A percentile compares a stretch with the other conserved stretches of the same genome.
These are phyloP conservation scores for Wickerhamomyces strasburgensis DNA, from an alignment of 805 yeast genomes.

Conservation along the genomic window DNA sequence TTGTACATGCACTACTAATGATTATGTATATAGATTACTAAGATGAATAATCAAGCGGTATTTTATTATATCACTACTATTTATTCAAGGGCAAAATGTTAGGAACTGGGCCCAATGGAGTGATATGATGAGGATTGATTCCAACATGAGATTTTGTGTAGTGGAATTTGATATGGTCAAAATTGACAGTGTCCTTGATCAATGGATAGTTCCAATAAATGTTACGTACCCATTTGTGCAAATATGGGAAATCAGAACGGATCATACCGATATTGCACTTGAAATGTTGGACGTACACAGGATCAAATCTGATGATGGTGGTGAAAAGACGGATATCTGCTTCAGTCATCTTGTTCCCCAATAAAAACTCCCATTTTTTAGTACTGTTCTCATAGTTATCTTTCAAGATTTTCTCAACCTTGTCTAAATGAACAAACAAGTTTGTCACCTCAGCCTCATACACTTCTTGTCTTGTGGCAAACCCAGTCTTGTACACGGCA, in stretches of 20 bases:
- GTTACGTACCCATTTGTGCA: slow-evolving; percentile 76
- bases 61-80: too few relatives aligned
- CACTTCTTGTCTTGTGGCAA: slow-evolving; percentile 77
- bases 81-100: slow-evolving; percentile 47
- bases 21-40: too few relatives aligned
- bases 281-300: slow-evolving; percentile 92
- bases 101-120: slow-evolving; percentile 88
- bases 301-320: slow-evolving; percentile 86
- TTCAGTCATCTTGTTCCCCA: slow-evolving; percentile 72
- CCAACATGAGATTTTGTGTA: slow-evolving; percentile 80
- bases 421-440: slow-evolving; percentile 64
- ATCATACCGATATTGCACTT: slow-evolving; percentile 85
- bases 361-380: slow-evolving; percentile 34
- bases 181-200: slow-evolving; percentile 73
- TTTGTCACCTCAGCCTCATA: slow-evolving; percentile 64
- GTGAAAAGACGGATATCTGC: slow-evolving; percentile 86
- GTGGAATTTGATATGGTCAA: slow-evolving; percentile 87
- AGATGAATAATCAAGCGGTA: too few relatives aligned
- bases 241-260: slow-evolving; percentile 68
- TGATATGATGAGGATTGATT: slow-evolving; percentile 77
- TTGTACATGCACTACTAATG: too few relatives aligned
- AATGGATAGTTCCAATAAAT: slow-evolving; percentile 77
- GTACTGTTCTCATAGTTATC: slow-evolving; percentile 30
- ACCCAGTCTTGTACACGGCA: slow-evolving; percentile 92
- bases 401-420: slow-evolving; percentile 57